A percentile compares a stretch with the other conserved stretches of the same genome.
Evolutionary conservation across 2,329 filamentous ascomycete species (phyloP).

Genomic region (Knufia petricola): DNA sequence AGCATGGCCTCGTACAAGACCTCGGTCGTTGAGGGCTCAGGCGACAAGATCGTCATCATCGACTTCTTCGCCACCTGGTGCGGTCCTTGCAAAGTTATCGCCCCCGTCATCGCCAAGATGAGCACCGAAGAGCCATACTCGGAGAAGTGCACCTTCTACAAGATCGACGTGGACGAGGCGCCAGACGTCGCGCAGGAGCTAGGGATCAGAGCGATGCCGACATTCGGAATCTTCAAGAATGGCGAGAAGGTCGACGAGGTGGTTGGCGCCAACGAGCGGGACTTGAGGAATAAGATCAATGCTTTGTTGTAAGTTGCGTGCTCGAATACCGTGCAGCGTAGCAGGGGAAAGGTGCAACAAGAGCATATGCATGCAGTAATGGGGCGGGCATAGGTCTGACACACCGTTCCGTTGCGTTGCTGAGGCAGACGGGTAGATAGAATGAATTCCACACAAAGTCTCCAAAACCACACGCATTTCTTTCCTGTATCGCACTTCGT

Average conservation of each 20-base stretch:
- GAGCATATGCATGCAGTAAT: too few species aligned
- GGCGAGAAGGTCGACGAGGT: slow-evolving; percentile 64
- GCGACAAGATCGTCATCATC: slow-evolving; percentile 58
- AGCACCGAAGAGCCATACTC: slow-evolving; percentile 52
- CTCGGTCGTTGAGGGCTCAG: slow-evolving; percentile 39
- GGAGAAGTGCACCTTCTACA: slow-evolving; percentile 63
- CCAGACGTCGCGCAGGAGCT: slow-evolving; percentile 66
- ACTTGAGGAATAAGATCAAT: slow-evolving; percentile 4
- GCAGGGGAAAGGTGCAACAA: not conserved
- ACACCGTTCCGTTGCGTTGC: too few species aligned
- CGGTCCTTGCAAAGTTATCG: slow-evolving; percentile 86
- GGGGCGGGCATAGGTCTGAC: too few species aligned
- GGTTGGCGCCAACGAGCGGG: slow-evolving; percentile 59
- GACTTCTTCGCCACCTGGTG: slow-evolving; percentile 90
- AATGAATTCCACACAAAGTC: not conserved
- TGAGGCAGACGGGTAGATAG: too few species aligned
- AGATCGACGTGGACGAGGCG: slow-evolving; percentile 82
- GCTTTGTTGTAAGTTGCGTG: slow-evolving; percentile 1
- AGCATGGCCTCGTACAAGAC: slow-evolving; percentile 53
- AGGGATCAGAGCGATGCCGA: slow-evolving; percentile 82
- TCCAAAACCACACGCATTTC: not conserved
- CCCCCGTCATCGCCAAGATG: slow-evolving; percentile 51
- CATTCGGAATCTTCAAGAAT: slow-evolving; percentile 75
- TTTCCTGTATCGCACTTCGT: not conserved
- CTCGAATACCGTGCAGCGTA: not conserved